Evolutionary conservation across 345 rosid species (phyloP), one percentile per base, ranked within the genome.

Genomic region (Melaleuca quinquenervia): DNA sequence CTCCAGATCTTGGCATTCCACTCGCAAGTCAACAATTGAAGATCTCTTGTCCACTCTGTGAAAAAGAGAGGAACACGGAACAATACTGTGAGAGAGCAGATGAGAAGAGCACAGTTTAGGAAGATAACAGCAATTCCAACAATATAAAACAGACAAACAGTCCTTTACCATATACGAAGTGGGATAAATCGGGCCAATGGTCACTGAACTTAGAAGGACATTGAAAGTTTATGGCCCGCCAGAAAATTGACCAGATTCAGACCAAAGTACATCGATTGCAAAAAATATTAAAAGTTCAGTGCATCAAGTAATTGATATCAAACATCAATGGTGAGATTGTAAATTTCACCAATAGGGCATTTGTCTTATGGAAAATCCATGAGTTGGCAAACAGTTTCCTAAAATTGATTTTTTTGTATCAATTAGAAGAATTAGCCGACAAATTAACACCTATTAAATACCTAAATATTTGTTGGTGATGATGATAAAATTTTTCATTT

Each of bases 1-100:
- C 93, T 94, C 98, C 56, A 95, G 87, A 86, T 97, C 98, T 88
- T 95, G 93, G 82, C 94, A 94, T 88, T 97, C 99, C 82, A 96
- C 89, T 91, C 93, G 90, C 90, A 97, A 83, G 90, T 97, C 98
- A 70, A 93, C 29, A 52, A 94, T 84, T 36, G 95, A 92, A 83
- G 89, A 85, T 89, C 94, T 91, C 85, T 91, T 95, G 82, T 96
- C 94, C 93, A 95, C 87, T 88, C 99, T 97, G 95, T 91, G 90
- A 84, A 49, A 85, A 70, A 55, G 53, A 18, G 49, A 87, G 56
- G 80, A 50, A 16, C 48, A 70, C 24, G 1, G 48, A 70, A 70
- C 48, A 70, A 70, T 70, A 70, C 78, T 16, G 78, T 18, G 78
- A 32, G 78, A 70, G 26, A 84, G 58, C 36, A 22, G 41, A 51